Evolutionary conservation across 352 stramenopile genomes (phyloP), one percentile per base, ranked within the genome.

Genomic region (Pythium rishiriense): DNA sequence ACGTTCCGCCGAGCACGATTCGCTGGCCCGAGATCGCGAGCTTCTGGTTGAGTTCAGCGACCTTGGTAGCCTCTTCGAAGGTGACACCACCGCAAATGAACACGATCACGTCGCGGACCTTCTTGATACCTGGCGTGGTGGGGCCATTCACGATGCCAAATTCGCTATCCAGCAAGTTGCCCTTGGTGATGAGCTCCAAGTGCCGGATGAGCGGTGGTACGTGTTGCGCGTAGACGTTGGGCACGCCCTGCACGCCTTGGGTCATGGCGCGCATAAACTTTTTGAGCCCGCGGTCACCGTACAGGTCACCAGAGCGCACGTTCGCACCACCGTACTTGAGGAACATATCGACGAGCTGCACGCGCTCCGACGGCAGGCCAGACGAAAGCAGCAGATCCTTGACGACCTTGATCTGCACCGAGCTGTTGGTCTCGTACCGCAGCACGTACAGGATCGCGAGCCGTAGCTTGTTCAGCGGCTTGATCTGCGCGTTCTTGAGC

Each of bases 211-310:
- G 77, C 14, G 98, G 79, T 39, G 97, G 97, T 47, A 98, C 88
- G 74, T 99, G 98, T 74, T 99, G 97, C 26, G 97, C 95, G 75
- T 99, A 99, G 8, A 99, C 97, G 75, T 99, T 99, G 45, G 92
- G 86, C 25, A 99, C 96, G 55, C 87, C 94, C 33, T 96, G 96
- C 56, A 98, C 97, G 43, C 98, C 93, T 21, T 95, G 96, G 33
- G 97, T 98, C 72, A 99, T 92, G 11, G 83, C 82, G 12, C 82
- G 79, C 82, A 95, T 95, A 46, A 95, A 93, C 70, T 93, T 93
- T 49, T 94, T 94, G 11, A 94, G 66, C 6, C 83, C 86, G 35
- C 83, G 83, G 58, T 95, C 84, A n/a, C 82, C 84, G 57, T 90
- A 95, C 41, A 95, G 69, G 62, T 95, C 86, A 22, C 86, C 86